Conservation (phyloP, 306 rosid species). For the Vigna unguiculata region DNA sequence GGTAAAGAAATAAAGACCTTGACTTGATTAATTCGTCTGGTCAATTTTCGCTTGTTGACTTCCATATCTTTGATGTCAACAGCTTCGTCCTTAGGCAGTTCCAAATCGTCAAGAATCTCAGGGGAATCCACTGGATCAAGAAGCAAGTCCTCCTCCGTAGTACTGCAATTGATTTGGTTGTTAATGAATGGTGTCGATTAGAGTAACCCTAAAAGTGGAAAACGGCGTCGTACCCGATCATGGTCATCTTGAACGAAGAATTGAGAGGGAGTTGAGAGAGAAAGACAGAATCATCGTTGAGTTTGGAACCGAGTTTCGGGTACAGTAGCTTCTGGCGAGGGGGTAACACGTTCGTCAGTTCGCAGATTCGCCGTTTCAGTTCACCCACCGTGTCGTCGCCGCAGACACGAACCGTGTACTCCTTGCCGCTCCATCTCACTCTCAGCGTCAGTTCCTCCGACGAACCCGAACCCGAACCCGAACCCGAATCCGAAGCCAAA, state of each 20-base stretch:
- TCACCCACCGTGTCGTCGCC: constrained; percentile 86
- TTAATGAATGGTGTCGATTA: neutral
- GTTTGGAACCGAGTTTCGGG: constrained; percentile 83
- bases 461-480: constrained; percentile 51
- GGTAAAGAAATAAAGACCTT: constrained; percentile 44
- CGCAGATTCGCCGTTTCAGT: constrained; percentile 94
- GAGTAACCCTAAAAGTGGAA: neutral
- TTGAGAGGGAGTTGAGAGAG: constrained; percentile 80
- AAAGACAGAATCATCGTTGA: constrained; percentile 79
- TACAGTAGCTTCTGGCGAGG: constrained; percentile 91
- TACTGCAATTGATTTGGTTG: constrained; percentile 45
- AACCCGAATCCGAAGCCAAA: constrained; percentile 41
- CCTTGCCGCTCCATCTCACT: constrained; percentile 93
- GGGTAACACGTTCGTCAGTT: constrained; percentile 82
- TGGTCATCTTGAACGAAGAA: constrained; percentile 84
- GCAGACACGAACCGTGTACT: constrained; percentile 84
- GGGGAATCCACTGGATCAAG: constrained; percentile 78
- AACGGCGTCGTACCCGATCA: constrained; percentile 64
- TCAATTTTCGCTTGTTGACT: constrained; percentile 73
- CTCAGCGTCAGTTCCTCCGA: constrained; percentile 76
- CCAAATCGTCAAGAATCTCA: constrained; percentile 90
- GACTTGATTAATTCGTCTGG: constrained; percentile 69
- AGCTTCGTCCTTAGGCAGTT: constrained; percentile 78
- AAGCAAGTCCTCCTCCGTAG: constrained; percentile 84
- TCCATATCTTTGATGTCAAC: constrained; percentile 77